Percentiles rank a stretch among this genome's conserved stretches.
phyloP scores from a whole-genome alignment of 208 protist genomes.

The Trichomonas gallinae region DNA sequence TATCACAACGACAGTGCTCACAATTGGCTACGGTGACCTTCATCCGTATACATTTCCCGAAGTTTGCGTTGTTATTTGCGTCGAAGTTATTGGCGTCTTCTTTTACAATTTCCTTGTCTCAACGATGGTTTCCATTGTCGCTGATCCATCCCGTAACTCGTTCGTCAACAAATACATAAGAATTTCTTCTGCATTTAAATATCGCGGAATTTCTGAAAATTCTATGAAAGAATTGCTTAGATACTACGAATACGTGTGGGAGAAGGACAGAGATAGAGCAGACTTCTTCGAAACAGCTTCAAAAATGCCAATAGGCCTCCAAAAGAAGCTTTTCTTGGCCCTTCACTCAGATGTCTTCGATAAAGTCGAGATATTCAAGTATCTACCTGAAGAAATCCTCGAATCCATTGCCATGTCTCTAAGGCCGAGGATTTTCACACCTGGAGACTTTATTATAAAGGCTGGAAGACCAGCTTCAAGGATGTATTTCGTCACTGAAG shows the following conservation, averaged over 20 bases:
- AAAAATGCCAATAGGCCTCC: not conserved
- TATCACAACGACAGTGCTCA: not conserved
- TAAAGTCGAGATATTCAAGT: not conserved
- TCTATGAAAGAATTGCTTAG: not conserved
- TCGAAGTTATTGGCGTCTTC: not conserved
- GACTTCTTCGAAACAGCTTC: not conserved
- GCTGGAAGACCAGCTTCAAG: not conserved
- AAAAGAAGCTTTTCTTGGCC: not conserved
- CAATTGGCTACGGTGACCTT: not conserved
- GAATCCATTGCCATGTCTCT: not conserved
- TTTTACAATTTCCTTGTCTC: not conserved
- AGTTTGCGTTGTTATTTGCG: not conserved
- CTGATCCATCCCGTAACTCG: not conserved
- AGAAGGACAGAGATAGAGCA: not conserved
- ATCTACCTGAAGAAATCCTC: not conserved
- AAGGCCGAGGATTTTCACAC: not conserved
- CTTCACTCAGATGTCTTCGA: not conserved
- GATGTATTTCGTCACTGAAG: not conserved
- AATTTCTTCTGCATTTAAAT: not conserved
- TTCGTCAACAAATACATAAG: not conserved
- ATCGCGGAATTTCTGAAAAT: not conserved
- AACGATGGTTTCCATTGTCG: not conserved
- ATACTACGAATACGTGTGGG: constrained; percentile 7
- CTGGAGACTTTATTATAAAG: not conserved
- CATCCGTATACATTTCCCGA: constrained; percentile 1